Conservation (phyloP, 208 protist genomes). For the Angomonas ambiguus region DNA sequence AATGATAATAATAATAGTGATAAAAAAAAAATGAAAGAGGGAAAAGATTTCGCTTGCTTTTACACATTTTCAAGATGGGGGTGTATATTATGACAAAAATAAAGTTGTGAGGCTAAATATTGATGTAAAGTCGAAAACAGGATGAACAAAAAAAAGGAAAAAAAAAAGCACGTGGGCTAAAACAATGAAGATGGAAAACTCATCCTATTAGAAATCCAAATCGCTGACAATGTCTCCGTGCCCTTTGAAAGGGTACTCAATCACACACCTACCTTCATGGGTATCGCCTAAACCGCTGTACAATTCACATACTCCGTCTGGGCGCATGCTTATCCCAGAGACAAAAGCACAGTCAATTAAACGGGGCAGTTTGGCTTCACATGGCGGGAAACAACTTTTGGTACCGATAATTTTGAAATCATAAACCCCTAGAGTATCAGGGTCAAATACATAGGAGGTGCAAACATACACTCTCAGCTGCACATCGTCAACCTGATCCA, state of each 20-base stretch:
- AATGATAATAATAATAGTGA: not conserved
- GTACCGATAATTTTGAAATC: conserved; percentile 49
- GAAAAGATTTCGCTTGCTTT: too few relatives aligned
- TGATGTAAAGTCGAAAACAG: conserved; percentile 8
- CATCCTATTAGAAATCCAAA: conserved; percentile 27
- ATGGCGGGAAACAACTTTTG: conserved; percentile 49
- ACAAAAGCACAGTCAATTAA: conserved; percentile 55
- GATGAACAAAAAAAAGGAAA: conserved; percentile 1
- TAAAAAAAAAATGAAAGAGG: conserved; percentile 1
- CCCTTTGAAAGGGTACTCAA: conserved; percentile 61
- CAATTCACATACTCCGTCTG: conserved; percentile 59
- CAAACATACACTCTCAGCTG: conserved; percentile 50
- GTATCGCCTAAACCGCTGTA: conserved; percentile 69
- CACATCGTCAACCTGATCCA: conserved; percentile 38
- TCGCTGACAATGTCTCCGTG: conserved; percentile 38
- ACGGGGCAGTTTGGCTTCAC: conserved; percentile 32
- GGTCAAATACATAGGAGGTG: conserved; percentile 58
- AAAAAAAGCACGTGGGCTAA: conserved; percentile 8
- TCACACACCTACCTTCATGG: conserved; percentile 25
- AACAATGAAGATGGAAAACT: conserved; percentile 8
- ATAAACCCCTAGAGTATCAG: conserved; percentile 29
- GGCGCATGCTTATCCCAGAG: conserved; percentile 42
- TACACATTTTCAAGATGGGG: too few relatives aligned
- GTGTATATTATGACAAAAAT: not conserved
- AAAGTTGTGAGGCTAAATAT: not conserved